Percentiles rank a stretch among this genome's conserved stretches.
Evolutionary conservation across 257 asterid genomes (phyloP).

Genomic region (Penstemon newberryi): DNA sequence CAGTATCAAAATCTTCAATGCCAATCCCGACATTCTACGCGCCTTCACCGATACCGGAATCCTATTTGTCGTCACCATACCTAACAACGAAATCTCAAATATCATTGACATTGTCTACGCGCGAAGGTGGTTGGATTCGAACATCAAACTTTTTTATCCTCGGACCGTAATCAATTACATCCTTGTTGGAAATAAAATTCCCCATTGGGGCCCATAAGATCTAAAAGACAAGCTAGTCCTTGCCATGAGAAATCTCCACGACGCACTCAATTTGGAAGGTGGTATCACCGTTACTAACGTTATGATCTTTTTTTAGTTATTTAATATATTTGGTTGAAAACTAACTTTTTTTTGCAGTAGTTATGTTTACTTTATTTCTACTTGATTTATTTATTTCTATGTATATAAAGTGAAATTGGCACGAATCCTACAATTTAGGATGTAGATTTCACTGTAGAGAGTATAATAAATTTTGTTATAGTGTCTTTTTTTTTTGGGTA

Average conservation of each 20-base stretch:
- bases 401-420: too few relatives aligned
- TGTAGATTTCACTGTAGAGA: too few relatives aligned
- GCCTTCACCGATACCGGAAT: slow-evolving; percentile 80
- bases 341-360: too few relatives aligned
- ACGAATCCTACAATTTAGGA: too few relatives aligned
- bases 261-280: slow-evolving; percentile 41
- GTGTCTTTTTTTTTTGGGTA: too few relatives aligned
- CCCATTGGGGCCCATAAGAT: slow-evolving; percentile 87
- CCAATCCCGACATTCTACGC: slow-evolving; percentile 73
- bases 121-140: slow-evolving; percentile 42
- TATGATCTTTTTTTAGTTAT: too few relatives aligned
- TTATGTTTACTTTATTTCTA: too few relatives aligned
- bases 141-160: slow-evolving; percentile 69
- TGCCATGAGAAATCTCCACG: slow-evolving; percentile 63
- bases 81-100: slow-evolving; percentile 74
- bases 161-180: slow-evolving; percentile 61
- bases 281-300: slow-evolving; percentile 39
- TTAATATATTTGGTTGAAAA: too few relatives aligned
- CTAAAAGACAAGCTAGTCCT: slow-evolving; percentile 63
- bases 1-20: slow-evolving; percentile 72
- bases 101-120: slow-evolving; percentile 52
- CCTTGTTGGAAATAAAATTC: slow-evolving; percentile 81
- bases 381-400: too few relatives aligned
- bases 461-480: too few relatives aligned
- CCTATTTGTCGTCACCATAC: slow-evolving; percentile 70